A percentile compares a stretch with the other conserved stretches of the same genome.
These are phyloP conservation scores for Babjeviella inositovora DNA, from an alignment of 805 yeast species.

Conservation along the genomic window DNA sequence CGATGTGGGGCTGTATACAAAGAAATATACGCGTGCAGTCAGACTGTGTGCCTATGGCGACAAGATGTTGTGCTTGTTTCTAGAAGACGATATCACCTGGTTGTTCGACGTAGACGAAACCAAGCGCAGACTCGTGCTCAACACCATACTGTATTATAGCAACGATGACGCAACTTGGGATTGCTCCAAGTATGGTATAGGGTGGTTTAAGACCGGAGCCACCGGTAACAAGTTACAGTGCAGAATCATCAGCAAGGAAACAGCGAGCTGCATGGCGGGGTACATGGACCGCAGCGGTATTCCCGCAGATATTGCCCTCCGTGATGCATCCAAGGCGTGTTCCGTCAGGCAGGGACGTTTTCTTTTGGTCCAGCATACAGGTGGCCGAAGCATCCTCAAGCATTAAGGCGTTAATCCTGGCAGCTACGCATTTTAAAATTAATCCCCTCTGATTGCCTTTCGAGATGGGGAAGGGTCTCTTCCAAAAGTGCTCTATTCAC, in stretches of 20 bases:
- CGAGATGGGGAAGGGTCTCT: too few relatives aligned
- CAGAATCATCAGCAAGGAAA: conserved; percentile 3
- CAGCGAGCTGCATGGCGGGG: conserved; percentile 3
- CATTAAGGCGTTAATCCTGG: too few relatives aligned
- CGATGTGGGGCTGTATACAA: too few relatives aligned
- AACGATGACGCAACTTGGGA: conserved; percentile 5
- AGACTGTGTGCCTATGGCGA: conserved; percentile 5
- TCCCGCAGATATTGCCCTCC: conserved; percentile 5
- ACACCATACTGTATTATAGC: conserved; percentile 3
- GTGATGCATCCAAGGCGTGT: conserved; percentile 3
- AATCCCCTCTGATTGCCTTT: too few relatives aligned
- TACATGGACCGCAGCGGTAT: background rate
- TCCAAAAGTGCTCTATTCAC: too few relatives aligned
- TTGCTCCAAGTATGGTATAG: conserved; percentile 5
- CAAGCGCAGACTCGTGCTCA: conserved; percentile 2
- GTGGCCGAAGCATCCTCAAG: conserved; percentile 1
- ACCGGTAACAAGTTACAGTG: conserved; percentile 6
- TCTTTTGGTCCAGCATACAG: conserved; percentile 6
- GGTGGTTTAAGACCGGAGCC: conserved; percentile 4
- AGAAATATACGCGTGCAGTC: too few relatives aligned
- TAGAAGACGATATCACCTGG: conserved; percentile 5
- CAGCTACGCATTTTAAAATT: too few relatives aligned
- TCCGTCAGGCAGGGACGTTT: conserved; percentile 4
- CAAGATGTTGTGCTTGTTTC: conserved; percentile 4
- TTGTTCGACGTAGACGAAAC: conserved; percentile 2